These are phyloP conservation scores for Polychytrium aggregatum DNA, from an alignment of 192 early-diverging fungal species.

Conservation along the genomic window DNA sequence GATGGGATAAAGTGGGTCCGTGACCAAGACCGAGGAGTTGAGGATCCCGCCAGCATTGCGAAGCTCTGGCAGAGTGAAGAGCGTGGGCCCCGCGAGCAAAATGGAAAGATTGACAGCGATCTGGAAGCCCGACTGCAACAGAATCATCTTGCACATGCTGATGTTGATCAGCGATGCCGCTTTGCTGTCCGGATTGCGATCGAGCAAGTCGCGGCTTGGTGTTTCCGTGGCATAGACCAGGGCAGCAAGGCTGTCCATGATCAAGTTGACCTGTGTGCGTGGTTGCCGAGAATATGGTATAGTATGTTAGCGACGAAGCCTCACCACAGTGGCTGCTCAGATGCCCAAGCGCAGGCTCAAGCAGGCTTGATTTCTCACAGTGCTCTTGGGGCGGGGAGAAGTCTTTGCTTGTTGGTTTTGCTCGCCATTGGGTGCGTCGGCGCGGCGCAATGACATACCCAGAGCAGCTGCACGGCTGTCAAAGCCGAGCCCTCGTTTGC, in stretches of 20 bases:
- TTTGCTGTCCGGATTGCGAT: conserved; percentile 64
- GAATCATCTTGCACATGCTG: conserved; percentile 86
- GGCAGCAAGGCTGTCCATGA: conserved; percentile 98
- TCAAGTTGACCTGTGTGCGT: conserved; percentile 99
- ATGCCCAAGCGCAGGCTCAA: conserved; percentile 67
- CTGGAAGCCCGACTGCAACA: conserved; percentile 85
- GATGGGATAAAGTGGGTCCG: not conserved
- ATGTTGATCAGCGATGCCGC: conserved; percentile 70
- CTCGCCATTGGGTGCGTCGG: too few relatives aligned
- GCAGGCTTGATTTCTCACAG: conserved; percentile 62
- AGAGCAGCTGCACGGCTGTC: conserved; percentile 91
- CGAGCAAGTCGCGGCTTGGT: conserved; percentile 71
- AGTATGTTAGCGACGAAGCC: too few relatives aligned
- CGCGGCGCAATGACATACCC: too few relatives aligned
- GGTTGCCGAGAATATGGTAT: too few relatives aligned
- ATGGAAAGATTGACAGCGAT: conserved; percentile 55
- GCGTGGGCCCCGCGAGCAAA: conserved; percentile 7
- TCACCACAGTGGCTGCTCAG: conserved; percentile 95
- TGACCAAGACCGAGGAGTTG: conserved; percentile 7
- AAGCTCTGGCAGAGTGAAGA: not conserved
- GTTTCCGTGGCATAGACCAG: conserved; percentile 92
- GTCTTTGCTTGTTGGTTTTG: conserved; percentile 90
- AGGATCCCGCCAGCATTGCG: too few relatives aligned
- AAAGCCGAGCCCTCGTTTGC: conserved; percentile 79
- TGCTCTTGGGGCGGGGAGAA: conserved; percentile 79